These are phyloP conservation scores for Colletotrichum endophyticum DNA, from an alignment of 2,329 filamentous ascomycete genomes.

Conservation along the genomic window DNA sequence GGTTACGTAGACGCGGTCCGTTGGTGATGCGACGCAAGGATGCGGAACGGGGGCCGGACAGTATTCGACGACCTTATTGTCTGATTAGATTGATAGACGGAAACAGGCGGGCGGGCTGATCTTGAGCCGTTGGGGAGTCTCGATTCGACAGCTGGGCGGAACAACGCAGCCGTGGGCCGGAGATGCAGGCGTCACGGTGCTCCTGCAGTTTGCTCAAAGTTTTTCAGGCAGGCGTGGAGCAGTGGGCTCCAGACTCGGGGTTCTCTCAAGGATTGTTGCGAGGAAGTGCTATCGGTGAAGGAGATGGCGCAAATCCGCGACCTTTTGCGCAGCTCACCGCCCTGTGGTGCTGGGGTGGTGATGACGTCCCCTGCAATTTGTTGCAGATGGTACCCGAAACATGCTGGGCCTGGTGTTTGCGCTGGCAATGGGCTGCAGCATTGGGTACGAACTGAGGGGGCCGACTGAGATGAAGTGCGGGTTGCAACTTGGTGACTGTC, in stretches of 20 bases:
- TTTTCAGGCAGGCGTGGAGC: background rate
- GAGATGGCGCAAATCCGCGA: background rate
- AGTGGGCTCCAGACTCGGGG: background rate
- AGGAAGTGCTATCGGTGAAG: constrained; percentile 12
- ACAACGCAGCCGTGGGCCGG: background rate
- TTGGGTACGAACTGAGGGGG: background rate
- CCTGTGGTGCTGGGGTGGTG: constrained; percentile 2
- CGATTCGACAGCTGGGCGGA: background rate
- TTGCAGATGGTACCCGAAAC: background rate
- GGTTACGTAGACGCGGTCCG: background rate
- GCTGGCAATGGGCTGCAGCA: background rate
- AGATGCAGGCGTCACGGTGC: background rate
- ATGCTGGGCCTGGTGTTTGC: background rate
- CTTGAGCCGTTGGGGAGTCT: background rate
- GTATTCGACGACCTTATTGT: background rate
- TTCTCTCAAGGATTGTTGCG: background rate
- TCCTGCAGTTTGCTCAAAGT: background rate
- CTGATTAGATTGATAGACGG: background rate
- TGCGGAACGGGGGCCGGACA: background rate
- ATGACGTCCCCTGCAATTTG: background rate
- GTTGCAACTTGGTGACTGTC: background rate
- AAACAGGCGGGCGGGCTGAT: background rate
- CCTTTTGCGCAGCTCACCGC: constrained; percentile 7
- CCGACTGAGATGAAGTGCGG: background rate
- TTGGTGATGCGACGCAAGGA: constrained; percentile 16